Evolutionary conservation across 257 asterid species (phyloP), one percentile per base, ranked within the genome.

Genomic region (Primulina eburnea): DNA sequence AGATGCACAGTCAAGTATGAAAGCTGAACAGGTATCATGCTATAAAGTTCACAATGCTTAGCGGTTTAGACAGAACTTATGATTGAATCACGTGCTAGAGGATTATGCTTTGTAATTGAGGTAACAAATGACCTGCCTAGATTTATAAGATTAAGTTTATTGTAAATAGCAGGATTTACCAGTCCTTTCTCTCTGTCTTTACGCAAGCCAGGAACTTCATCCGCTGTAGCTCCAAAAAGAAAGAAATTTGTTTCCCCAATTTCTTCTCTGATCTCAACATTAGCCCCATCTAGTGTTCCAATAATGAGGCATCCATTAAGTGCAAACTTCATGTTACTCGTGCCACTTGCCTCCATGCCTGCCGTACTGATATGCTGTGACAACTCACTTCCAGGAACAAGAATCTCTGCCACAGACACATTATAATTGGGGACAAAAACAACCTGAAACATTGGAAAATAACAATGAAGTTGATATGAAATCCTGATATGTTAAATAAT

Each of bases 341-440:
- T 94, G 61, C 99, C 99, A 82, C 99, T 94, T 64, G 99, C 99
- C 80, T 94, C 99, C 99, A 94, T 94, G 70, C 99, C 99, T 38
- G 97, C 97, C 65, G 99, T 94, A 71, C 99, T 94, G 76, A 94
- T 91, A 74, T 94, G 99, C 79, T 94, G 99, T 29, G 99, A 94
- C 71, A 94, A 76, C 79, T 94, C 99, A 78, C 99, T 94, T 68
- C 99, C 99, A 0, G 97, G 99, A 70, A 94, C 91, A 83, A 94
- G 97, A 72, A 94, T 77, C 91, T 94, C 99, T 3, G 99, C 99
- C 82, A 94, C 97, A 12, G 99, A 88, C 5, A 94, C 99, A 64
- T 94, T 94, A 84, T 94, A 94, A 78, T 94, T 94, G 79, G 99
- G 99, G 71, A 94, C 96, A 55, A 94, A 91, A 64, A 94, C 90